phyloP scores from a whole-genome alignment of 2,329 filamentous ascomycete genomes.

The Diaporthe sp. region DNA sequence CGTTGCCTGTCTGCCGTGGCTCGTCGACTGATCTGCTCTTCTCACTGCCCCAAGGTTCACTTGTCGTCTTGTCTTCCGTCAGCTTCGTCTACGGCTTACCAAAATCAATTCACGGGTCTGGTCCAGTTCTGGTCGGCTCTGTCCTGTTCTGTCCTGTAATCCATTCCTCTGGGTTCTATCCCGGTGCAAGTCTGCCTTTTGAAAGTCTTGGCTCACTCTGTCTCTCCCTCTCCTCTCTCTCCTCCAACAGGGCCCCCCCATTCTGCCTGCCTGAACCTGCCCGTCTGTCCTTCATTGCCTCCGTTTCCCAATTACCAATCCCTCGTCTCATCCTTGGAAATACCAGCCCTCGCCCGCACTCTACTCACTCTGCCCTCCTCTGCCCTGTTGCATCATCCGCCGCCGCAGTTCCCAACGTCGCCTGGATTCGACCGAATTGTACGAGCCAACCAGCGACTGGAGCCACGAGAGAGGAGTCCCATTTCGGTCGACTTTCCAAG shows the following conservation, averaged over 20 bases:
- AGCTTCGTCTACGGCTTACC: slow-evolving; percentile 26
- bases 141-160: slow-evolving; percentile 22
- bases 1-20: slow-evolving; percentile 31
- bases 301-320: slow-evolving; percentile 32
- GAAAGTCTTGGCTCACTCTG: slow-evolving; percentile 21
- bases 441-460: slow-evolving; percentile 26
- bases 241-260: background rate
- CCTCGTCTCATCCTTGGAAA: slow-evolving; percentile 22
- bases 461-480: slow-evolving; percentile 30
- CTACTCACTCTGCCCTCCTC: background rate
- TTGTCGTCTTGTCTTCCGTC: slow-evolving; percentile 32
- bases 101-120: slow-evolving; percentile 15
- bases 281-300: slow-evolving; percentile 25
- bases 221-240: slow-evolving; percentile 6
- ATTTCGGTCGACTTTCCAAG: slow-evolving; percentile 37
- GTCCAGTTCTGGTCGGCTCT: slow-evolving; percentile 8
- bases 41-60: slow-evolving; percentile 24
- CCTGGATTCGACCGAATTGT: slow-evolving; percentile 3
- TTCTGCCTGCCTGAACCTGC: background rate
- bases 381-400: background rate
- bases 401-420: background rate
- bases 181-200: slow-evolving; percentile 19
- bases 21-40: slow-evolving; percentile 30
- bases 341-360: background rate
- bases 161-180: slow-evolving; percentile 22